Percentiles rank a stretch among this genome's conserved stretches.
These are phyloP conservation scores for Trypanosoma vivax DNA, from an alignment of 208 protist genomes.

Conservation along the genomic window DNA sequence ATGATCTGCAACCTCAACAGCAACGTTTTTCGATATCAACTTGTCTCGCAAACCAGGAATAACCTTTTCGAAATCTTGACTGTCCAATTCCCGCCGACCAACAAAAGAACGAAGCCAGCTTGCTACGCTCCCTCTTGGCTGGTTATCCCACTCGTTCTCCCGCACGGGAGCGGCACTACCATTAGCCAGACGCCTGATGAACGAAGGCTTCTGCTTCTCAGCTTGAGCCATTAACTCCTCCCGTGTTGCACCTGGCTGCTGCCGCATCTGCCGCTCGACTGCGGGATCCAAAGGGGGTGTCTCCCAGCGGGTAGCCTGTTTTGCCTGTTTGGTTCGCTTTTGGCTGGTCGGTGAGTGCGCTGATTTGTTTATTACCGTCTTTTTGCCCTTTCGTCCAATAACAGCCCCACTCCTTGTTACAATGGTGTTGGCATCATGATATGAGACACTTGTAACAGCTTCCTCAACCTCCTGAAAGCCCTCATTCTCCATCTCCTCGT, in stretches of 20 bases:
- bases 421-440: slow-evolving; percentile 26
- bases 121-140: slow-evolving; percentile 60
- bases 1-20: slow-evolving; percentile 93
- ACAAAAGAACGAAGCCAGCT: slow-evolving; percentile 76
- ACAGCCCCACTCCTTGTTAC: slow-evolving; percentile 56
- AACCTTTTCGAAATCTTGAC: slow-evolving; percentile 86
- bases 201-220: slow-evolving; percentile 53
- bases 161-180: slow-evolving; percentile 54
- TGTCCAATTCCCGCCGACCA: slow-evolving; percentile 64
- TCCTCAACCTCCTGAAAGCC: not conserved
- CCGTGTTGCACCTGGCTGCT: slow-evolving; percentile 37
- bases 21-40: slow-evolving; percentile 98
- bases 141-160: slow-evolving; percentile 75
- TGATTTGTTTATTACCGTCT: slow-evolving; percentile 1
- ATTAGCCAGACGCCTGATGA: slow-evolving; percentile 71
- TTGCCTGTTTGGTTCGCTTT: slow-evolving; percentile 42
- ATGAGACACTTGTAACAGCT: not conserved
- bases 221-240: slow-evolving; percentile 64
- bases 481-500: not conserved
- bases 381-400: slow-evolving; percentile 37
- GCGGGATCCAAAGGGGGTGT: slow-evolving; percentile 25
- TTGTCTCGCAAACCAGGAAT: slow-evolving; percentile 90
- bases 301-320: slow-evolving; percentile 67
- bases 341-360: slow-evolving; percentile 2
- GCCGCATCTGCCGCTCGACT: slow-evolving; percentile 23